Evolutionary conservation across 225 moss, liverwort and hornwort species (phyloP), one percentile per base, ranked within the genome.

Genomic region (Climacium dendroides): DNA sequence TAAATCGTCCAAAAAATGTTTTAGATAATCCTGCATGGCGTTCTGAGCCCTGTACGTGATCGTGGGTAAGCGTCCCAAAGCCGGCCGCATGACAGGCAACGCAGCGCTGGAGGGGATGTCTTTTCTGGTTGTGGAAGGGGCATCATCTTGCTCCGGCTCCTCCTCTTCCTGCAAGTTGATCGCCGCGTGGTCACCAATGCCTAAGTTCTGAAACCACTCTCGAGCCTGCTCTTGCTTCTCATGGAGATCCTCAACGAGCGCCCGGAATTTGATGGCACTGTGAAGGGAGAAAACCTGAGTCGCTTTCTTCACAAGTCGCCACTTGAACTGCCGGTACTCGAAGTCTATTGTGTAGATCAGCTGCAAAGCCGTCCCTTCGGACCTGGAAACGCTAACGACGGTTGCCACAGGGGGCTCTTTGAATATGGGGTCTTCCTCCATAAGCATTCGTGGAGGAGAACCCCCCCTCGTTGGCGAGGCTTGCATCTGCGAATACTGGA

Each of bases 1-100:
- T 88, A 93, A 85, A 91, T 90, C 90, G 78, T 94, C 91, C 82
- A 94, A 89, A 90, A 94, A 94, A 91, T 93, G 90, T 88, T 89
- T 91, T 83, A 94, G 83, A 74, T 94, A 94, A 37, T 94, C 92
- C 85, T 94, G 92, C 94, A 94, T 94, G 59, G 94, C 91, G 45
- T 86, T 90, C 85, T 92, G 92, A 64, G 94, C 94, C 89, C 93
- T 91, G 86, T 79, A 79, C 25, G 93, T 91, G 86, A 94, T 93
- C n/a, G 94, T 94, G 17, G 94, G 94, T 41, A 94, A 85, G 75
- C 94, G 94, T 87, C 94, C 94, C 91, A 94, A 88, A 78, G 94
- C 92, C 78, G 94, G 94, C 84, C 94, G 94, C 94, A 94, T 94
- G 82, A 94, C 94, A 39, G 90, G 94, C 64, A 94, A 88, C 50